These are phyloP conservation scores for Pisolithus albus DNA, from an alignment of 768 basidiomycete genomes.

Conservation along the genomic window DNA sequence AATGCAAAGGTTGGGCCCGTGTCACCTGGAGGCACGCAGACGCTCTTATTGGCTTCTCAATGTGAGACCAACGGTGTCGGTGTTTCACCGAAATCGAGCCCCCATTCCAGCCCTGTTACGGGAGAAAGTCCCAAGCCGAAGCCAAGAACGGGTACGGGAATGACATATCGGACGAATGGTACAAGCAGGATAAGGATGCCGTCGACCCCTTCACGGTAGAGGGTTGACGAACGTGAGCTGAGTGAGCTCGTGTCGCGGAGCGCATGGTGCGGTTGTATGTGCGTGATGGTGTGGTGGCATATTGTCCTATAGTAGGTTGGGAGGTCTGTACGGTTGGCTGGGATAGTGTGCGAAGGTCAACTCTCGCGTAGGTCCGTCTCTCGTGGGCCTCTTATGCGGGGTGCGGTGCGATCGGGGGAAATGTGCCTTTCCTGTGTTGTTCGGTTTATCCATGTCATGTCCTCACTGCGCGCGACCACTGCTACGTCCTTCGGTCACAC, in stretches of 20 bases:
- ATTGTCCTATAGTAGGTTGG: neutral
- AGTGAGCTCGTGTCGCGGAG: no score
- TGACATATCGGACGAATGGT: constrained; percentile 47
- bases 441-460: no score
- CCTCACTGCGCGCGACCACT: no score
- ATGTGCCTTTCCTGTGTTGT: no score
- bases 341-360: no score
- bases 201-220: neutral
- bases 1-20: constrained; percentile 2
- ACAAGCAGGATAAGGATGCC: neutral
- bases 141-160: constrained; percentile 64
- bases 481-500: no score
- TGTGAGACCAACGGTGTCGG: neutral
- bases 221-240: neutral
- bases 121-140: constrained; percentile 32
- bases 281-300: neutral
- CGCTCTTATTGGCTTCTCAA: constrained; percentile 10
- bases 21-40: constrained; percentile 20
- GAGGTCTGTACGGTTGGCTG: neutral
- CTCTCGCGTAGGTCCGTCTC: no score
- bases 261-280: neutral
- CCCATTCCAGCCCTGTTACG: constrained; percentile 6
- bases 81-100: neutral
- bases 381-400: no score
- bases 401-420: no score